A percentile compares a stretch with the other conserved stretches of the same genome.
Evolutionary conservation across 371 early-diverging fungal species (phyloP).

Genomic region (Circinella umbellata): DNA sequence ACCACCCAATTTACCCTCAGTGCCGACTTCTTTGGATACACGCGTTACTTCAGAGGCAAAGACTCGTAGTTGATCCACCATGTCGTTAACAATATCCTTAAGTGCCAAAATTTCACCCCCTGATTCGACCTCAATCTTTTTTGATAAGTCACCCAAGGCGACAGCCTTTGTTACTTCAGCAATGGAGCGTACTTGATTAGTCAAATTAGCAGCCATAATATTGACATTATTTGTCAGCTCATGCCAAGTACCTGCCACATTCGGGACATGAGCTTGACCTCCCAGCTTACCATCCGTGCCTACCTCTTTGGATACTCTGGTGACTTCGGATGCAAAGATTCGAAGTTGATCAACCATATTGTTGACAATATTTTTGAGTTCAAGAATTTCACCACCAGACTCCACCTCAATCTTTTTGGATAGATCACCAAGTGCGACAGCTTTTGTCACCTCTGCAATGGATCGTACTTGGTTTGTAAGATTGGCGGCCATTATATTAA

Average conservation of each 20-base stretch:
- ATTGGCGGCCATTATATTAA: slow-evolving; percentile 46
- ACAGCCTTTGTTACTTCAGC: slow-evolving; percentile 30
- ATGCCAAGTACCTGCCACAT: slow-evolving; percentile 63
- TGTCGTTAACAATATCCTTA: slow-evolving; percentile 47
- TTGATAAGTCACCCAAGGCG: slow-evolving; percentile 46
- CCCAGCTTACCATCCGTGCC: slow-evolving; percentile 44
- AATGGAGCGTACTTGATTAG: slow-evolving; percentile 32
- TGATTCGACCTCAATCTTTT: slow-evolving; percentile 33
- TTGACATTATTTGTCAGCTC: slow-evolving; percentile 41
- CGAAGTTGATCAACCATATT: slow-evolving; percentile 30
- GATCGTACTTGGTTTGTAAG: slow-evolving; percentile 56
- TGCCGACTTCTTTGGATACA: slow-evolving; percentile 68
- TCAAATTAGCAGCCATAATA: slow-evolving; percentile 30
- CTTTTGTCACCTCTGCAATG: slow-evolving; percentile 38
- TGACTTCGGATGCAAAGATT: slow-evolving; percentile 48
- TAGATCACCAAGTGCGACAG: slow-evolving; percentile 45
- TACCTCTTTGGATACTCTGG: slow-evolving; percentile 42
- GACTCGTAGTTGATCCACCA: slow-evolving; percentile 60
- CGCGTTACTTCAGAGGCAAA: slow-evolving; percentile 68
- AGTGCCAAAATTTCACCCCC: slow-evolving; percentile 50
- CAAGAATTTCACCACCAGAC: slow-evolving; percentile 41
- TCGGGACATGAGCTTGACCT: slow-evolving; percentile 48
- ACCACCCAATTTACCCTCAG: slow-evolving; percentile 55
- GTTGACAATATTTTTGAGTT: slow-evolving; percentile 37
- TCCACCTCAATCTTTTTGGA: slow-evolving; percentile 33